These are phyloP conservation scores for Hanseniaspora singularis DNA, from an alignment of 805 yeast species.

Conservation along the genomic window DNA sequence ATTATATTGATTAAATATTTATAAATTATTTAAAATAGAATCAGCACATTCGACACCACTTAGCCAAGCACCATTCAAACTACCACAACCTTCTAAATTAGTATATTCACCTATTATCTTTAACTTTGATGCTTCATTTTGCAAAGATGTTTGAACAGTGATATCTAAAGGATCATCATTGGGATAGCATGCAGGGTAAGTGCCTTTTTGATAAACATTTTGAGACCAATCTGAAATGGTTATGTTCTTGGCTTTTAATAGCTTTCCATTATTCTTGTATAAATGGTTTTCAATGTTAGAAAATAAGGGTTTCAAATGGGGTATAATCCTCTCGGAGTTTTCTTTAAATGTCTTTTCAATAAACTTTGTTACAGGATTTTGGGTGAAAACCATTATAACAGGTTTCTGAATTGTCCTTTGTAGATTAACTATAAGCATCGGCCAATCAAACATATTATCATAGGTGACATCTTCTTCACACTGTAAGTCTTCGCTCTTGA, in stretches of 20 bases:
- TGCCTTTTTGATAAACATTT: conserved; percentile 70
- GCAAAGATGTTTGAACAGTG: conserved; percentile 41
- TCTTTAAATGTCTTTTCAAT: conserved; percentile 37
- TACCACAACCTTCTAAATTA: conserved; percentile 74
- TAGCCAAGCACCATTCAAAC: conserved; percentile 82
- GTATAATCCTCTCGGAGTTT: conserved; percentile 31
- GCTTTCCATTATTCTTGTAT: conserved; percentile 20
- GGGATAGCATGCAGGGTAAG: conserved; percentile 61
- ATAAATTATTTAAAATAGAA: neutral
- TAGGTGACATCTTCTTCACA: no score
- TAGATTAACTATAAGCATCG: conserved; percentile 50
- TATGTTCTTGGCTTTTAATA: conserved; percentile 32
- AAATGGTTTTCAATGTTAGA: conserved; percentile 17
- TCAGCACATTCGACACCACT: conserved; percentile 55
- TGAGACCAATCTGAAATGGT: conserved; percentile 63
- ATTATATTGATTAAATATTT: neutral
- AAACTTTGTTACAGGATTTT: conserved; percentile 59
- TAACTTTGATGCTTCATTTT: conserved; percentile 43
- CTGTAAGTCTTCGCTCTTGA: no score
- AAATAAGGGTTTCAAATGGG: conserved; percentile 30
- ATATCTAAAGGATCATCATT: conserved; percentile 59
- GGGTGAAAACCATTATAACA: conserved; percentile 52
- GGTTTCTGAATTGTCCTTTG: conserved; percentile 40
- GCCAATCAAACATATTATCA: conserved; percentile 31
- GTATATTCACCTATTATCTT: conserved; percentile 92